Evolutionary conservation across 306 rosid genomes (phyloP), one percentile per base, ranked within the genome.

Genomic region (Gillenia trifoliata): DNA sequence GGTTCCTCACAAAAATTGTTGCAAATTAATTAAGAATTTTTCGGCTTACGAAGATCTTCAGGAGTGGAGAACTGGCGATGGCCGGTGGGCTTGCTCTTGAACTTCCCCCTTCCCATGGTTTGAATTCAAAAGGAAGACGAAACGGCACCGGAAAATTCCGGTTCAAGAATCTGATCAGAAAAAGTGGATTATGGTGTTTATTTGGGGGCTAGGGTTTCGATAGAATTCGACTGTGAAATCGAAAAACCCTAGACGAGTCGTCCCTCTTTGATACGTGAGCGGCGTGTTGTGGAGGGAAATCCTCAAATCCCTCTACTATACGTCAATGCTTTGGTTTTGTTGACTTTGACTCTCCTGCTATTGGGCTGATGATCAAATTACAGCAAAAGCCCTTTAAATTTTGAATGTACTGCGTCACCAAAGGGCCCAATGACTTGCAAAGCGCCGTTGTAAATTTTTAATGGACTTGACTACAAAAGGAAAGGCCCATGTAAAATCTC

Each of bases 51-150:
- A 50, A 93, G 63, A 66, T 93, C 97, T 72, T 93, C 98, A 3
- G 86, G 90, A 36, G 88, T 89, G 59, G 98, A 93, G 81, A 89
- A 93, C 75, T 91, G 88, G 86, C 98, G 98, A 67, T 88, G 96
- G 11, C 98, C 98, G 36, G 96, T 93, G 78, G 98, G 97, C 88
- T 93, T 89, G 87, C 83, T 76, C 90, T 91, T 93, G 94, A 73
- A 91, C 88, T 88, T 91, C 78, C 98, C 98, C 74, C 98, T 86
- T 71, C 91, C 97, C 98, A 93, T 93, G 66, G 73, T 59, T 41
- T 28, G 56, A 16, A 25, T 30, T 7, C 73, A 19, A 49, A 59
- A 10, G 16, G 50, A 61, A 29, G 40, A 31, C 1, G 41, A 31
- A 31, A 38, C 31, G 20, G 12, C 22, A 22, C 49, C 7, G 0